A percentile compares a stretch with the other conserved stretches of the same genome.
Evolutionary conservation across 495 filamentous ascomycete genomes (phyloP).

Genomic region (Penicillium goetzii): DNA sequence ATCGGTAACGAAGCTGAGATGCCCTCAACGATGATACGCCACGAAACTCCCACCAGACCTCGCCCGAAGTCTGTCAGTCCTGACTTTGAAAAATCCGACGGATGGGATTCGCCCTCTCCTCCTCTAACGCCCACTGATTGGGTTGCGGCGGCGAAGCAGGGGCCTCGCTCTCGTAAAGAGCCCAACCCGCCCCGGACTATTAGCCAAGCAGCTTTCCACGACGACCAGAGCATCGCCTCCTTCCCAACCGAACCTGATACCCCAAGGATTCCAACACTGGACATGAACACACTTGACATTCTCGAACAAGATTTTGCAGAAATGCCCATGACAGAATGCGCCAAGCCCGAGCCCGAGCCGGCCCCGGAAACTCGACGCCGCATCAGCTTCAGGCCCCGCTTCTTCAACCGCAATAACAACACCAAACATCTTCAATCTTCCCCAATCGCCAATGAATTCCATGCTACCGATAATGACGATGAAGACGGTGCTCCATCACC

Average conservation of each 20-base stretch:
- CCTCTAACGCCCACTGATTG: constrained; percentile 49
- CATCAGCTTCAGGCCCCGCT: constrained; percentile 42
- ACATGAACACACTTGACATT: constrained; percentile 30
- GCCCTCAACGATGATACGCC: constrained; percentile 29
- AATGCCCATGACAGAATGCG: constrained; percentile 13
- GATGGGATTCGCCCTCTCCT: constrained; percentile 27
- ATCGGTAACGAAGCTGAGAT: constrained; percentile 26
- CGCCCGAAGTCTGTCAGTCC: constrained; percentile 11
- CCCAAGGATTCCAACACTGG: constrained; percentile 40
- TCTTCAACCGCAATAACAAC: constrained; percentile 38
- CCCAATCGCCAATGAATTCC: constrained; percentile 27
- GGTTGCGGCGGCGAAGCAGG: constrained; percentile 45
- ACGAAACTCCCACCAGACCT: constrained; percentile 28
- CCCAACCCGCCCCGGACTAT: constrained; percentile 22
- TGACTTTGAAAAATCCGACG: background rate
- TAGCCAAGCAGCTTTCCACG: constrained; percentile 27
- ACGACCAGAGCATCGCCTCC: constrained; percentile 38
- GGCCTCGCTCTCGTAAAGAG: constrained; percentile 28
- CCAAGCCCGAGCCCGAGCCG: constrained; percentile 23
- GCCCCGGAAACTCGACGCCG: constrained; percentile 34
- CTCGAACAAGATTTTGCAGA: constrained; percentile 22
- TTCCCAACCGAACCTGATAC: constrained; percentile 31
- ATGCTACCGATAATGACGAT: constrained; percentile 21
- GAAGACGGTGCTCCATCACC: constrained; percentile 44
- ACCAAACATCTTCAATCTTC: constrained; percentile 36